Base-by-base conservation (phyloP, 139 green algal species). In the Choricystis sp. region DNA sequence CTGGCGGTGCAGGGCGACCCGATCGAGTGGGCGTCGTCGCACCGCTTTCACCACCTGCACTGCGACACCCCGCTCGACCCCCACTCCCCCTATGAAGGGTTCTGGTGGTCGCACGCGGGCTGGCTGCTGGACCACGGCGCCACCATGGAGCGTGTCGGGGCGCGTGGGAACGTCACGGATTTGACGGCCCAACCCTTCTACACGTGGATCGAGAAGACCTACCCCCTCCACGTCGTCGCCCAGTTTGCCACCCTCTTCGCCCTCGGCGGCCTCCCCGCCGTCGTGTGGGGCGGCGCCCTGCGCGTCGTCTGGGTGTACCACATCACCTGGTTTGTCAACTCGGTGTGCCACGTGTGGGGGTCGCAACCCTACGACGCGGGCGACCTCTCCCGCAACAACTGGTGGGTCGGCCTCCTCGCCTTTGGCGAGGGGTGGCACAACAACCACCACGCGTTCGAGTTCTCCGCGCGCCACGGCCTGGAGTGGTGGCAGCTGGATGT, bases 311-410 rank as follows among this genome's bases (percentile, higher is more conserved):
- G 86, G 84, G 94, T 99, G 56, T 97, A 92, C 64, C 94, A 99
- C 83, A 90, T 98, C 77, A 99, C 94, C 26, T 99, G 94, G 94
- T 89, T 93, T 60, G 93, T 99, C 23, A 99, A 99, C 86, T 92
- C 79, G 4, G 91, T 86, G 2, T 77, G 77, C 9, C 94, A 99
- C 72, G 75, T 83, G n/a, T 99, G 93, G 92, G 94, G 94, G 29
- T 78, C 76, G 55, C 91, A 98, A 76, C 65, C 66, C 31, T 95
- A 85, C 74, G 83, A 94, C 73, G 92, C 86, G 0, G 88, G 83
- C 30, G 90, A 97, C 79, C 81, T 94, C 66, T 94, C 85, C 1
- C 63, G 67, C 31, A 83, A 83, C 71, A 82, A 82, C 78, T 83
- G 83, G 83, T 87, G 79, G 79, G 82, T 94, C 30, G 87, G 76